Conservation (phyloP, 2,329 filamentous ascomycete genomes). For the Aspergillus brunneoviolaceus region DNA sequence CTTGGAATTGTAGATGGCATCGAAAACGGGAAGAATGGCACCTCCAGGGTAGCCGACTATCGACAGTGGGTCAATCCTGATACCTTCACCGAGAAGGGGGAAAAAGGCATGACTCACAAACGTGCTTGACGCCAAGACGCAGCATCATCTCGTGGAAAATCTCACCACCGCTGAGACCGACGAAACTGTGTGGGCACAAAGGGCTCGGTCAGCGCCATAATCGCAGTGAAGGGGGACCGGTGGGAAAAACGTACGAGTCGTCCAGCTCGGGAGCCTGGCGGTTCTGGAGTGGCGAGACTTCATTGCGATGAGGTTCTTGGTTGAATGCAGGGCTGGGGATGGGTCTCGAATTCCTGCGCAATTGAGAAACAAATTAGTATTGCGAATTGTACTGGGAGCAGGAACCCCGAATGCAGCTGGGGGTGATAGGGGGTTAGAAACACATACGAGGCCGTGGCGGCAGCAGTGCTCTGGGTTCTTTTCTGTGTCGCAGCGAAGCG, state of each 20-base stretch:
- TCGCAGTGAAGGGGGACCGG: neutral
- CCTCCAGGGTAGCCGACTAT: slow-evolving; percentile 55
- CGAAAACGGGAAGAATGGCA: slow-evolving; percentile 91
- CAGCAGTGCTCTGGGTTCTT: slow-evolving; percentile 49
- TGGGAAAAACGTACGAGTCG: slow-evolving; percentile 65
- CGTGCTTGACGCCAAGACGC: slow-evolving; percentile 83
- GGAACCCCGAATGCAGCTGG: neutral
- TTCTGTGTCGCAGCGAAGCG: slow-evolving; percentile 43
- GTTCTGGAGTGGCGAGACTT: slow-evolving; percentile 66
- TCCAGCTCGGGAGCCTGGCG: slow-evolving; percentile 65
- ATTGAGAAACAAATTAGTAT: slow-evolving; percentile 18
- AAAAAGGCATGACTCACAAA: slow-evolving; percentile 65
- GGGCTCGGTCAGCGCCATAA: slow-evolving; percentile 11
- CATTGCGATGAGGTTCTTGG: slow-evolving; percentile 58
- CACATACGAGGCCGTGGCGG: slow-evolving; percentile 57
- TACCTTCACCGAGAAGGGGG: neutral
- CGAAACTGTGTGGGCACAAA: slow-evolving; percentile 60
- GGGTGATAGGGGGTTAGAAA: neutral
- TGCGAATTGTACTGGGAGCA: neutral
- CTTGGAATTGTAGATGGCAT: slow-evolving; percentile 92
- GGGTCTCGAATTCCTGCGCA: slow-evolving; percentile 55
- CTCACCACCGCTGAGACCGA: slow-evolving; percentile 91
- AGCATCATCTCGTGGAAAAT: slow-evolving; percentile 99
- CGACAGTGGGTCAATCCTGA: slow-evolving; percentile 3
- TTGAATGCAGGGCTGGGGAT: slow-evolving; percentile 63